Evolutionary conservation across 1,284 basidiomycete genomes (phyloP).

Genomic region (Leccinum huronense): DNA sequence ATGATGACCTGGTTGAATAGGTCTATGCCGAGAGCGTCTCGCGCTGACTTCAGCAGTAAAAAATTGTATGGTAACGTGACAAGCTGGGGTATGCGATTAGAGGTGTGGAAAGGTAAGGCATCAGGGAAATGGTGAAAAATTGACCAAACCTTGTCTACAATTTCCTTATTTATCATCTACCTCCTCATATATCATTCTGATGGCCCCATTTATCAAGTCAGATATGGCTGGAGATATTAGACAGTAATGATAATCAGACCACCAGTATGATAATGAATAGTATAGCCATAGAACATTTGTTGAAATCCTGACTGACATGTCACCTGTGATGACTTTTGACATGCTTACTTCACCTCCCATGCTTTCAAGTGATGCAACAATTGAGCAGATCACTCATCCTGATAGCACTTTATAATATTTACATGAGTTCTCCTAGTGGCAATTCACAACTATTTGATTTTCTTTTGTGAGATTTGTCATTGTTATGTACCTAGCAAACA

Average conservation of each 20-base stretch:
- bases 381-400: too few species aligned
- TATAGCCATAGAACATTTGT: neutral
- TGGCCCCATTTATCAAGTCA: neutral
- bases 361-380: neutral
- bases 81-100: conserved; percentile 49
- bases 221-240: neutral
- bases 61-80: conserved; percentile 94
- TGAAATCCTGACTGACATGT: neutral
- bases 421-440: too few species aligned
- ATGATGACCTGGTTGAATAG: conserved; percentile 83
- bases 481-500: too few species aligned
- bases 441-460: neutral
- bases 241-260: neutral
- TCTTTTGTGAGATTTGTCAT: too few species aligned
- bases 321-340: neutral
- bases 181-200: neutral
- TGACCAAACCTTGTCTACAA: too few species aligned
- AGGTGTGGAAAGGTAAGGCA: neutral
- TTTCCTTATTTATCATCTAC: too few species aligned
- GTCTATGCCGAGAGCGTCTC: conserved; percentile 86
- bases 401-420: too few species aligned
- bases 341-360: neutral
- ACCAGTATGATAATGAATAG: neutral
- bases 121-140: too few species aligned
- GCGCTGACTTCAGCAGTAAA: conserved; percentile 78